Percentiles rank a stretch among this genome's conserved stretches.
Conservation (phyloP, 495 filamentous ascomycete genomes). For the Trypethelium eluteriae region DNA sequence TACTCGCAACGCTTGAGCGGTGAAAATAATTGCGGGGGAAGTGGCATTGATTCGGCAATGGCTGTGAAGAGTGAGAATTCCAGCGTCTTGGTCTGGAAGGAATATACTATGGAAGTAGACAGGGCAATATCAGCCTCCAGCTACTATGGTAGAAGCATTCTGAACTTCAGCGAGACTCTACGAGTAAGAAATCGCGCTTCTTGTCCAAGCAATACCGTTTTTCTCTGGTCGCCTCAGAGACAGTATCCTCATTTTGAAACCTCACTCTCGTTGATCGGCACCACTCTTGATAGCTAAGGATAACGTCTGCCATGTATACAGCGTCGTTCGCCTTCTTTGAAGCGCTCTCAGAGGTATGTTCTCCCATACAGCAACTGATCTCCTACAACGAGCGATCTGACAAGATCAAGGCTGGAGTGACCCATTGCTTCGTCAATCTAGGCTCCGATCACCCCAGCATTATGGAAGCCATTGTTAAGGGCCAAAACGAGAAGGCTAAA, state of each 20-base stretch:
- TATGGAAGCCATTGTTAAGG: slow-evolving; percentile 93
- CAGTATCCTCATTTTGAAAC: not conserved
- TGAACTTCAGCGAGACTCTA: not conserved
- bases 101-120: not conserved
- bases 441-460: slow-evolving; percentile 92
- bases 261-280: not conserved
- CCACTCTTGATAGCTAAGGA: not conserved
- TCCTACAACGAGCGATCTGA: not conserved
- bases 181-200: not conserved
- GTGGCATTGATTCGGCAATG: too few species aligned
- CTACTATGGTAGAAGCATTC: not conserved
- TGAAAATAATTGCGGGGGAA: not conserved
- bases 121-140: not conserved
- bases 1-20: not conserved
- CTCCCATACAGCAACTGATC: too few species aligned
- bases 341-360: slow-evolving; percentile 65
- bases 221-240: not conserved
- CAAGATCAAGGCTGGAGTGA: slow-evolving; percentile 62
- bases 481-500: slow-evolving; percentile 56
- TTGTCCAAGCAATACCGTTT: not conserved
- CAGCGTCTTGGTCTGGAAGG: not conserved
- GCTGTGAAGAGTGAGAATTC: not conserved
- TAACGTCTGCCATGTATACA: slow-evolving; percentile 47
- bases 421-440: slow-evolving; percentile 87
- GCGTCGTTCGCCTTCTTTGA: slow-evolving; percentile 89